Evolutionary conservation across 179 eudicot species (phyloP), one percentile per base, ranked within the genome.

Genomic region (Spergularia azorica): DNA sequence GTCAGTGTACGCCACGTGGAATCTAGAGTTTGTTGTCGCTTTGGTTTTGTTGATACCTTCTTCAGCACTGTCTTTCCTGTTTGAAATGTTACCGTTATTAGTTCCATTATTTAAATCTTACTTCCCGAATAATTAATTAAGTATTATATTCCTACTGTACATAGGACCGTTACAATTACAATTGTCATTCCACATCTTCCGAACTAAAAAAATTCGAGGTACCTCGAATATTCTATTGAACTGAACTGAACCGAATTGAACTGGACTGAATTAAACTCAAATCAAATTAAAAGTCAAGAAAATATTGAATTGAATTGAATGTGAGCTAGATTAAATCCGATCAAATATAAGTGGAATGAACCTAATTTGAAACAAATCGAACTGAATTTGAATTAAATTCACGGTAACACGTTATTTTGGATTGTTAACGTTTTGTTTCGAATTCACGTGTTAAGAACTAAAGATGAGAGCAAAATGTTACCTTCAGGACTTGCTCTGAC

Each of bases 1-100:
- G 97, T 90, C 76, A 90, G 83, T 0, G 91, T 89, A 63, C 89
- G 91, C 97, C 97, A 92, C 50, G 97, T 92, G 75, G 83, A 81
- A 52, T 89, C 97, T 70, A 91, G 77, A 7, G 95, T 91, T 60
- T 92, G 95, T 0, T 88, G 88, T 67, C 83, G 79, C 80, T 87
- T 92, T 8, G 93, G 92, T 77, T 82, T 89, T 14, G 91, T 89
- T 14, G 91, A 77, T 1, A 92, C 97, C 77, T 71, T 71, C 50
- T 86, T 65, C 77, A 92, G 71, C 39, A 46, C 67, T 71, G 88
- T 66, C 72, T 78, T 89, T 38, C 90, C 93, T 80, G 58, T 43
- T 55, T 73, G 67, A 54, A 73, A 68, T 36, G 76, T 74, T 74
- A 77, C 84, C 81, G 78, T 82, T 82, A 20, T 10, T 67, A 20